Base-by-base conservation (phyloP, 352 stramenopile species). In the Halophytophthora polymorphica region DNA sequence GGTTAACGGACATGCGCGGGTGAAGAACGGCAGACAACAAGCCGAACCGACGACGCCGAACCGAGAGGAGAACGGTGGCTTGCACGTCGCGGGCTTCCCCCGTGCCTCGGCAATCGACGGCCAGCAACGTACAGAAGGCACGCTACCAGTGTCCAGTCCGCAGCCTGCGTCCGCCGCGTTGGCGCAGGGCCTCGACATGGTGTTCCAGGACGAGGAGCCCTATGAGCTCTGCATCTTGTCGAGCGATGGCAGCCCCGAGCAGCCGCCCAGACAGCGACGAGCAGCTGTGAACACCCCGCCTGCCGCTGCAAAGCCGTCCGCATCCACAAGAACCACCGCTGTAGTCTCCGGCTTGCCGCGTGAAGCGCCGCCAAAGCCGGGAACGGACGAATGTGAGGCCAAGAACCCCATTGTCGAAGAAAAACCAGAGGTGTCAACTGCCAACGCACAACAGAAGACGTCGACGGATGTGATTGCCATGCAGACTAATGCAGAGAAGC, bases 181-280 rank as follows among this genome's bases (percentile, higher is more conserved):
- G 45, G 31, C 50, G 19, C 43, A 39, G 36, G 52, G 50, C 17
- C 18, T 53, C 29, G 46, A 72, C 13, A 72, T 69, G 49, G 50
- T 66, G 10, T 66, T 66, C 31, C 54, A 66, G 3, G 46, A 72
- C 21, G 59, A 69, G 31, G 63, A 68, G 42, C 63, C 63, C 6
- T 69, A 71, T 29, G 60, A 73, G 34, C 49, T 73, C n/a, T 71
- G 53, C 17, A 53, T 53, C 2, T 69, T 63, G 47, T 63, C 61
- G 14, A 73, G 67, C n/a, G 67, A 76, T 54, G 58, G 53, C 37
- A 73, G 63, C n/a, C 47, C 49, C 19, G 57, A 70, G 11, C 33
- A 61, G 23, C 52, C 22, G 6, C 52, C 51, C 15, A 31, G 23
- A 14, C 38, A 56, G 35, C 51, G 28, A 28, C 31, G 31, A 29